Conservation (phyloP, 202 grass and related monocot genomes). For the Miscanthus sacchariflorus region DNA sequence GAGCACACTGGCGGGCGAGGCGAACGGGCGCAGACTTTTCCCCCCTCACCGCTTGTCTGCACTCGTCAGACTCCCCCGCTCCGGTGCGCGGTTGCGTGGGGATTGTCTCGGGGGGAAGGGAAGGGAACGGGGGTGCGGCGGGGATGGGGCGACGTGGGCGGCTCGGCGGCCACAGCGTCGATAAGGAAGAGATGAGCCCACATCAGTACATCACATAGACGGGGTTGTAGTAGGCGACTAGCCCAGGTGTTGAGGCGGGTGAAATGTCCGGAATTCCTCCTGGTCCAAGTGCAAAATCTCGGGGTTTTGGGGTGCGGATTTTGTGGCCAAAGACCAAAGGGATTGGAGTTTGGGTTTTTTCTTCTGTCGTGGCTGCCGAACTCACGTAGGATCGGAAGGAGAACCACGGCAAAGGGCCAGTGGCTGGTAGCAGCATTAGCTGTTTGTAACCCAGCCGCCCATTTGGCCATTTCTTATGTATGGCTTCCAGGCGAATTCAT, state of each 20-base stretch:
- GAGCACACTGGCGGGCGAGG: slow-evolving; percentile 23
- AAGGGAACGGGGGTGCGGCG: not conserved
- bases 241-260: not conserved
- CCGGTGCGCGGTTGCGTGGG: slow-evolving; percentile 63
- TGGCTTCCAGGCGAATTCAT: not conserved
- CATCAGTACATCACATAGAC: not conserved
- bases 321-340: not conserved
- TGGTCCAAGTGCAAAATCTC: not conserved
- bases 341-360: not conserved
- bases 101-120: slow-evolving; percentile 40
- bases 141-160: slow-evolving; percentile 53
- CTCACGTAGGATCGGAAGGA: slow-evolving; percentile 22
- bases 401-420: not conserved
- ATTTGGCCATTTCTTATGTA: no score
- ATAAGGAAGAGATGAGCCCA: slow-evolving; percentile 61
- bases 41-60: not conserved
- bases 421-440: not conserved
- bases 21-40: slow-evolving; percentile 45
- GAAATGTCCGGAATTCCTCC: slow-evolving; percentile 1
- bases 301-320: not conserved
- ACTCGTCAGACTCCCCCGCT: not conserved
- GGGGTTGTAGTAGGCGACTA: not conserved
- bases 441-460: not conserved
- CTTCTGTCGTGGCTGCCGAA: slow-evolving; percentile 33
- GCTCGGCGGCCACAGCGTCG: slow-evolving; percentile 61